A percentile compares a stretch with the other conserved stretches of the same genome.
phyloP scores from a whole-genome alignment of 768 basidiomycete species.

The Trametes cubensis region DNA sequence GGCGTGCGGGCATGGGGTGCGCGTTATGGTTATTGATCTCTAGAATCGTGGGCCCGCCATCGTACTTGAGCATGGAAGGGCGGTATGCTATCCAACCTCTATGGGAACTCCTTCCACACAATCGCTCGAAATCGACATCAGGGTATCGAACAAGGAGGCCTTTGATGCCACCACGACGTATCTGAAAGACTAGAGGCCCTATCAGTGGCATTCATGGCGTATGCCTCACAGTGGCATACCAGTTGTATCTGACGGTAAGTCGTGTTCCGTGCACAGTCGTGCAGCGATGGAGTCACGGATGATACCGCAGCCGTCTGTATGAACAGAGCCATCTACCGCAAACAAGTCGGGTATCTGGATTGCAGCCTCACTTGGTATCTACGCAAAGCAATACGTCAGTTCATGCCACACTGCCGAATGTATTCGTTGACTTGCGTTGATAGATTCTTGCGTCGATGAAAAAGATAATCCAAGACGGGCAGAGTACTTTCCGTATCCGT shows the following conservation, averaged over 20 bases:
- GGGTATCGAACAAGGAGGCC: slow-evolving; percentile 27
- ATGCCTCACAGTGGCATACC: background rate
- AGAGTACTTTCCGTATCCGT: slow-evolving; percentile 26
- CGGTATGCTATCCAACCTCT: slow-evolving; percentile 7
- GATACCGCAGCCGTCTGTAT: slow-evolving; percentile 27
- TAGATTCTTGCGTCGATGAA: slow-evolving; percentile 24
- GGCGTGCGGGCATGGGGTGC: slow-evolving; percentile 15
- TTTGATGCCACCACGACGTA: slow-evolving; percentile 26
- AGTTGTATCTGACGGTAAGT: slow-evolving; percentile 9
- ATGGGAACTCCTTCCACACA: background rate
- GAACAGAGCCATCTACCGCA: slow-evolving; percentile 22
- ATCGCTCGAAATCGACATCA: slow-evolving; percentile 14
- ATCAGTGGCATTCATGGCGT: background rate
- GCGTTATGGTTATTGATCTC: slow-evolving; percentile 24
- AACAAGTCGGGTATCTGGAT: slow-evolving; percentile 17
- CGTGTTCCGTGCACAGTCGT: slow-evolving; percentile 12
- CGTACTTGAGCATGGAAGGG: slow-evolving; percentile 26
- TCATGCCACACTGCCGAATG: background rate
- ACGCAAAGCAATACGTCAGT: background rate
- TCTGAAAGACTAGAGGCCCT: slow-evolving; percentile 20
- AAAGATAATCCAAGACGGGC: slow-evolving; percentile 27
- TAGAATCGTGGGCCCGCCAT: slow-evolving; percentile 21
- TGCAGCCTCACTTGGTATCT: slow-evolving; percentile 8
- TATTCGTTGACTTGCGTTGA: slow-evolving; percentile 17
- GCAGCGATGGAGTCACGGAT: slow-evolving; percentile 25